Conservation (phyloP, 768 basidiomycete genomes). For the Cubamyces sp. region DNA sequence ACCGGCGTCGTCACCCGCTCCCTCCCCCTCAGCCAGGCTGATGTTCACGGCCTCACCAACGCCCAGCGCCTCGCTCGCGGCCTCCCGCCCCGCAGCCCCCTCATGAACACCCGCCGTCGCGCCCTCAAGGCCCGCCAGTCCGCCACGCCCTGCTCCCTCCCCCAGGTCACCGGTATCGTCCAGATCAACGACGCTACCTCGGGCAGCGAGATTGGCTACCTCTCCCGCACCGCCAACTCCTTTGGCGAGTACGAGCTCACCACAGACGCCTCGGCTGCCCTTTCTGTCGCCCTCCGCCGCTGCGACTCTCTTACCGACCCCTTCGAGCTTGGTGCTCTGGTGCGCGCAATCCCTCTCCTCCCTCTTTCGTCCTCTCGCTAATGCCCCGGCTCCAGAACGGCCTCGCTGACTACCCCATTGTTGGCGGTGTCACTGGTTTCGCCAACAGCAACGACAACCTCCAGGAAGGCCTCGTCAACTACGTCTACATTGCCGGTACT, state of each 20-base stretch:
- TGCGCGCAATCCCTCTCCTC: conserved; percentile 6
- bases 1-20: not conserved
- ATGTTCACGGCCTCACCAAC: conserved; percentile 23
- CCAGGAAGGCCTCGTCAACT: conserved; percentile 15
- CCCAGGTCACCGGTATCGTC: conserved; percentile 12
- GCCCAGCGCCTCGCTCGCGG: conserved; percentile 27
- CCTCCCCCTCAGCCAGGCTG: conserved; percentile 12
- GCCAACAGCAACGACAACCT: conserved; percentile 15
- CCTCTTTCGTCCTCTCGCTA: not conserved
- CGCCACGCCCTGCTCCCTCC: conserved; percentile 11
- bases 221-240: conserved; percentile 18
- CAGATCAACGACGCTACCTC: conserved; percentile 10
- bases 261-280: conserved; percentile 17
- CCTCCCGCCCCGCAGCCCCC: conserved; percentile 28
- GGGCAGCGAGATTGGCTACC: conserved; percentile 10
- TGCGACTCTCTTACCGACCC: conserved; percentile 3
- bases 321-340: conserved; percentile 25
- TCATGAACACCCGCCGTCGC: conserved; percentile 12
- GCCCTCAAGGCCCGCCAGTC: conserved; percentile 9
- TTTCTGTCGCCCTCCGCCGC: conserved; percentile 20
- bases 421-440: conserved; percentile 25
- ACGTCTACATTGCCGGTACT: conserved; percentile 26
- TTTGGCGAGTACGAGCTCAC: conserved; percentile 31
- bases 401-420: conserved; percentile 8
- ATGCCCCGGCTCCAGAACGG: conserved; percentile 13